Evolutionary conservation across 768 basidiomycete genomes (phyloP), one percentile per base, ranked within the genome.

Genomic region (Auriscalpium microsporum): DNA sequence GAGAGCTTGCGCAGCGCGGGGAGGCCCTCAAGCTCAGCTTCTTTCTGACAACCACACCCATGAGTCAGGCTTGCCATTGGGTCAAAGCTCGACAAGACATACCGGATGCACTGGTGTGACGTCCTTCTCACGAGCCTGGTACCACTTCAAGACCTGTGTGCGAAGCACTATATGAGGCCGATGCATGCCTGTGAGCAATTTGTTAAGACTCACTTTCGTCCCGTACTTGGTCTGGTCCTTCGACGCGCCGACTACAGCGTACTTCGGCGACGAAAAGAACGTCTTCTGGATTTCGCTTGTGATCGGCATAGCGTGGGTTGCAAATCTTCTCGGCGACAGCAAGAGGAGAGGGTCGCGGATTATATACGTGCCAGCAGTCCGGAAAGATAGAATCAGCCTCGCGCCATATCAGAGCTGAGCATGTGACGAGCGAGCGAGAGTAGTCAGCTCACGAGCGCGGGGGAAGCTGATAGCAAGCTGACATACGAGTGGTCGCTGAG

Each of bases 161-260:
- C 50, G 42, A 48, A 38, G 1, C 11, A 4, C 14, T 36, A 37
- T n/a, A 56, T 56, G 33, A 34, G n/a, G 7, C 21, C 13, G 17
- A n/a, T n/a, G n/a, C n/a, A 42, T 10, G 4, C n/a, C 17, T 1
- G 28, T 16, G 10, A 21, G 21, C 9, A 28, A 34, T 17, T 23
- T 47, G 21, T 6, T 11, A 50, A 40, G n/a, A 48, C 68, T 36
- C 44, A 75, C 90, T 76, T 82, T 87, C 53, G 87, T 89, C 34
- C 91, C 90, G 65, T 75, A 89, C 72, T 92, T 93, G 55, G 73
- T 73, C 63, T 79, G 76, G 69, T 92, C 85, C 58, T 83, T 90
- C 45, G 87, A 91, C 4, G 89, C 89, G 21, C 91, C 90, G 13
- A 90, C 81, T 28, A 93, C 90, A 35, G 89, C 91, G 54, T 78